These are phyloP conservation scores for Ustilago hordei DNA, from an alignment of 1,284 basidiomycete genomes.

Conservation along the genomic window DNA sequence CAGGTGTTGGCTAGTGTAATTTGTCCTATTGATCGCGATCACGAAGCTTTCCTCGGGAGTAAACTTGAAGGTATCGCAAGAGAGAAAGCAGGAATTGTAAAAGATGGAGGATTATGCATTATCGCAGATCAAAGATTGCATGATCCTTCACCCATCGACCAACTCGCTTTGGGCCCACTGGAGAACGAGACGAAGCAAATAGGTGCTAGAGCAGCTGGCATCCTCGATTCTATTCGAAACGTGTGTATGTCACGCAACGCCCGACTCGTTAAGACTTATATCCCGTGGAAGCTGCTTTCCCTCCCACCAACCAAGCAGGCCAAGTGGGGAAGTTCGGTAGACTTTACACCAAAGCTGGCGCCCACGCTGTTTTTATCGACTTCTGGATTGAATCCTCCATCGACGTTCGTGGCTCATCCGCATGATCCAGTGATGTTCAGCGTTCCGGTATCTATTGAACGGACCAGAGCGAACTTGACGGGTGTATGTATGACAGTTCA, in stretches of 20 bases:
- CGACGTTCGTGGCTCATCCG: conserved; percentile 49
- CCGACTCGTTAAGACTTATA: conserved; percentile 47
- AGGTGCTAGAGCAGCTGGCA: conserved; percentile 41
- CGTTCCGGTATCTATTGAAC: conserved; percentile 40
- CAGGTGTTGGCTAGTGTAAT: conserved; percentile 81
- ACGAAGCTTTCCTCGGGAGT: conserved; percentile 87
- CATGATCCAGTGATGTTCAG: conserved; percentile 46
- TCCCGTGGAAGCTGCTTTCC: conserved; percentile 47
- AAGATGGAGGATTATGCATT: conserved; percentile 78
- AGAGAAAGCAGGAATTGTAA: conserved; percentile 87
- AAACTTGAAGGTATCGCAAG: conserved; percentile 80
- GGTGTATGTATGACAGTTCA: conserved; percentile 62
- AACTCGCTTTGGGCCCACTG: conserved; percentile 39
- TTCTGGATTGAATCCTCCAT: conserved; percentile 45
- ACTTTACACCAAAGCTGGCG: conserved; percentile 33
- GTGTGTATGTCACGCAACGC: conserved; percentile 41
- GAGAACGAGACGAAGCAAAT: conserved; percentile 43
- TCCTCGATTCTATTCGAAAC: conserved; percentile 51
- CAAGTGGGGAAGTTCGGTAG: conserved; percentile 28
- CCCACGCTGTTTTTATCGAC: conserved; percentile 48
- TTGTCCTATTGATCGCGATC: conserved; percentile 89
- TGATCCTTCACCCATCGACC: conserved; percentile 22
- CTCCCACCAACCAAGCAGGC: conserved; percentile 35
- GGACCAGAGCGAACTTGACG: conserved; percentile 55
- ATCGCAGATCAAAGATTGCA: conserved; percentile 73